Conservation (phyloP, 1,284 basidiomycete species). For the Naganishia albida region DNA sequence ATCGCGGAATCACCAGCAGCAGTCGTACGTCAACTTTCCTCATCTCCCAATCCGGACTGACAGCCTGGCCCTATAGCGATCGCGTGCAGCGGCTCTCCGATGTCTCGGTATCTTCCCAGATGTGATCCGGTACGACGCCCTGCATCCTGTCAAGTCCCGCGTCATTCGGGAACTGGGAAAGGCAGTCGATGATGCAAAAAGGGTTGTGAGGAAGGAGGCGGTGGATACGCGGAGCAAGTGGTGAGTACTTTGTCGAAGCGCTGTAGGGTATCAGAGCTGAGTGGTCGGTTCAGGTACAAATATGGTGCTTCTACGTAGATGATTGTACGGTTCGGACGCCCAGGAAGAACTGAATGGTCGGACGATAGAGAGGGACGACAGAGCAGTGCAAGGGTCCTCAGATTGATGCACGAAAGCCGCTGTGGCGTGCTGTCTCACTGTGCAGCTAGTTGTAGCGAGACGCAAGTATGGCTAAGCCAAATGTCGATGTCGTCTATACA, state of each 20-base stretch:
- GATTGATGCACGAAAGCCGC: too few relatives aligned
- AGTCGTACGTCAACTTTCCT: slow-evolving; percentile 37
- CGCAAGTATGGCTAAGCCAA: too few relatives aligned
- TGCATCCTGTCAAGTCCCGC: slow-evolving; percentile 70
- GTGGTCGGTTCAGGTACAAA: slow-evolving; percentile 21
- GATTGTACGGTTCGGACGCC: background rate
- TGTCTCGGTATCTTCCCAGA: slow-evolving; percentile 72
- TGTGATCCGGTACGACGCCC: slow-evolving; percentile 72
- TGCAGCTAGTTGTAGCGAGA: too few relatives aligned
- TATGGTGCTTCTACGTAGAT: slow-evolving; percentile 1
- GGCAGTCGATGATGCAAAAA: slow-evolving; percentile 79
- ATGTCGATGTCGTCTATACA: too few relatives aligned
- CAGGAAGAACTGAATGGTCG: too few relatives aligned
- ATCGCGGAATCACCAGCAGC: slow-evolving; percentile 38
- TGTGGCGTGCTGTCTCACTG: too few relatives aligned
- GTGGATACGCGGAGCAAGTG: slow-evolving; percentile 71
- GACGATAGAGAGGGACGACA: too few relatives aligned
- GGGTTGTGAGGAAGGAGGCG: slow-evolving; percentile 76
- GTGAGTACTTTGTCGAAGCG: slow-evolving; percentile 40
- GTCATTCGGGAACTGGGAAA: slow-evolving; percentile 74
- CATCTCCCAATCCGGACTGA: slow-evolving; percentile 3
- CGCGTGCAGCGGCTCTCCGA: slow-evolving; percentile 72
- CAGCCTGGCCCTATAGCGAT: slow-evolving; percentile 57
- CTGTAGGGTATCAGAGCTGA: background rate
- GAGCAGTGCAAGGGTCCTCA: too few relatives aligned